phyloP scores from a whole-genome alignment of 345 rosid genomes.

The Erodium maritimum region DNA sequence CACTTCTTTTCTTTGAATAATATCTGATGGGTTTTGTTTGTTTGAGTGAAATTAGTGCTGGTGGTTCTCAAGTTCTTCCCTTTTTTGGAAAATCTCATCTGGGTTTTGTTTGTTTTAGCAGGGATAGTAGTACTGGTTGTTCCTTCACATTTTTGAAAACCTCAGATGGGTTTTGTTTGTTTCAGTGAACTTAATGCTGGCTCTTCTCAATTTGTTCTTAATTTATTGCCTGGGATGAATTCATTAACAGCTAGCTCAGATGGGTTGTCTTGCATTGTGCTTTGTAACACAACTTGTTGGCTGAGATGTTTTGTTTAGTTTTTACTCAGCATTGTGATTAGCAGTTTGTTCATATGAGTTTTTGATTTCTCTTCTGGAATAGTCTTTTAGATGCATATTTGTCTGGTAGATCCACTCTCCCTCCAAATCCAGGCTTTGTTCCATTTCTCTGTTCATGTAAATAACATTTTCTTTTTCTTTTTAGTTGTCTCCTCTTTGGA shows the following conservation, averaged over 20 bases:
- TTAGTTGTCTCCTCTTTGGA: neutral
- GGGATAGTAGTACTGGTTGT: neutral
- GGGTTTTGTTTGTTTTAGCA: neutral
- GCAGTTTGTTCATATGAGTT: neutral
- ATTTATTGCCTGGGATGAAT: neutral
- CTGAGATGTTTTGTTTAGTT: no score
- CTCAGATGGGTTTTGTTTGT: neutral
- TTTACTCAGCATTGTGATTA: neutral
- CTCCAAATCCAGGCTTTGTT: no score
- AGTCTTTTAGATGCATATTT: no score
- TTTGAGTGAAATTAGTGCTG: neutral
- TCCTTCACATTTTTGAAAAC: neutral
- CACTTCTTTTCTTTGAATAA: neutral
- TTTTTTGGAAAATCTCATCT: neutral
- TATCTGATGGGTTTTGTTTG: neutral
- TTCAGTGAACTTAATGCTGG: neutral
- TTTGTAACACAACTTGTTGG: no score
- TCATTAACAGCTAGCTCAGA: conserved; percentile 17
- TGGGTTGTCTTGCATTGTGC: no score
- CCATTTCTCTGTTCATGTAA: no score
- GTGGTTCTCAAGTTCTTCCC: neutral
- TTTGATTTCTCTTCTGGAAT: no score
- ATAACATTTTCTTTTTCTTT: no score
- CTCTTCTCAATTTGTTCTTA: neutral
- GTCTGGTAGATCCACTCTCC: no score